These are phyloP conservation scores for Wickerhamiella occidentalis DNA, from an alignment of 805 yeast genomes.

Conservation along the genomic window DNA sequence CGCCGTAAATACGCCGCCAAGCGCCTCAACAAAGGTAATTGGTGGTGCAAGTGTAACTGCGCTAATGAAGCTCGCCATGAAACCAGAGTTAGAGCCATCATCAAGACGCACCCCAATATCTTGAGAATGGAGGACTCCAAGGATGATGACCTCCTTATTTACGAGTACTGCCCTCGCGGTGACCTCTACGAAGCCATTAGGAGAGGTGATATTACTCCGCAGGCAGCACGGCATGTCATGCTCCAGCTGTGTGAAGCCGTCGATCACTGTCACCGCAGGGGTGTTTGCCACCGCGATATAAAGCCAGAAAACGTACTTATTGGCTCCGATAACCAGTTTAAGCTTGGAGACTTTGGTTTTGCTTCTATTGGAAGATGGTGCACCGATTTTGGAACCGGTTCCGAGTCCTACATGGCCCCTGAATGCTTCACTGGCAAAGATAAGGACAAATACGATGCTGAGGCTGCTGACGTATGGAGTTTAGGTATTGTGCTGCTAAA, in stretches of 20 bases:
- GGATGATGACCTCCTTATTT: constrained; percentile 54
- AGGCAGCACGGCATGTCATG: constrained; percentile 48
- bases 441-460: constrained; percentile 50
- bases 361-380: constrained; percentile 53
- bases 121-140: constrained; percentile 63
- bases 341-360: constrained; percentile 80
- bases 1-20: constrained; percentile 67
- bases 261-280: constrained; percentile 65
- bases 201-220: constrained; percentile 46
- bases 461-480: constrained; percentile 81
- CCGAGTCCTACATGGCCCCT: constrained; percentile 92
- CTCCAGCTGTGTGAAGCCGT: constrained; percentile 73
- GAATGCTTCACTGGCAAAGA: constrained; percentile 54
- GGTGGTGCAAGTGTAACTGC: constrained; percentile 12
- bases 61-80: constrained; percentile 34
- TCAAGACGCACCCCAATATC: constrained; percentile 69
- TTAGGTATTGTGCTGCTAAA: constrained; percentile 73
- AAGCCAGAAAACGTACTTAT: constrained; percentile 90
- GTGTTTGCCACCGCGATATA: constrained; percentile 86
- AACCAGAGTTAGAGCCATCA: constrained; percentile 57
- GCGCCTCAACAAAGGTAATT: constrained; percentile 36
- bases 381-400: constrained; percentile 73
- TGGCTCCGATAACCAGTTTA: constrained; percentile 38
- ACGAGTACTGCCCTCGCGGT: constrained; percentile 79
- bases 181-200: constrained; percentile 71